These are phyloP conservation scores for Eucalyptus lansdowneana DNA, from an alignment of 345 rosid species.

Conservation along the genomic window DNA sequence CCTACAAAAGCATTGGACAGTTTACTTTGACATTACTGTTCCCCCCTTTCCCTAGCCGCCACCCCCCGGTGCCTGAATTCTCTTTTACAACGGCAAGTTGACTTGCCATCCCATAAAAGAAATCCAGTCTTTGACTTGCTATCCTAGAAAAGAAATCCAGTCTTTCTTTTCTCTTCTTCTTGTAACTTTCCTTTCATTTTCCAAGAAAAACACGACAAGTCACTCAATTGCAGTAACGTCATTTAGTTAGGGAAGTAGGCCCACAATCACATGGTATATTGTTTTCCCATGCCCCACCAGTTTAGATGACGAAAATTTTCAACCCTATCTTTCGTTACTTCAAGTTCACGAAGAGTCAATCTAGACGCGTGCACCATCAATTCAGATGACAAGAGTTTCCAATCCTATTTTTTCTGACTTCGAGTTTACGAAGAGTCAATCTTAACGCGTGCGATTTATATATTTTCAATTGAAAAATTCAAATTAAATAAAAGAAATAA, in stretches of 20 bases:
- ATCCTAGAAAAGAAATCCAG: background rate
- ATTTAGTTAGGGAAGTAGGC: background rate
- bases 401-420: too few relatives aligned
- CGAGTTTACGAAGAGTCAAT: background rate
- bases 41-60: too few relatives aligned
- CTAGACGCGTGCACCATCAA: background rate
- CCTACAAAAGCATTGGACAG: background rate
- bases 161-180: background rate
- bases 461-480: background rate
- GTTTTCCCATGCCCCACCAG: background rate
- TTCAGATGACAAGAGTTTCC: background rate
- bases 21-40: too few relatives aligned
- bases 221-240: background rate
- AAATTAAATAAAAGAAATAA: background rate
- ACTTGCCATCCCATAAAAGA: background rate
- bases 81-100: background rate
- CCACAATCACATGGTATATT: background rate
- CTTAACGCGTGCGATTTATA: background rate
- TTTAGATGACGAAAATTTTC: too few relatives aligned
- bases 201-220: too few relatives aligned
- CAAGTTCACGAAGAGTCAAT: background rate
- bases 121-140: background rate
- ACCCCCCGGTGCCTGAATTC: too few relatives aligned
- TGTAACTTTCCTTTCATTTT: background rate
- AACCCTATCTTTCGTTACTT: background rate